A percentile compares a stretch with the other conserved stretches of the same genome.
These are phyloP conservation scores for Rhizophora mangle DNA, from an alignment of 345 rosid genomes.

Conservation along the genomic window DNA sequence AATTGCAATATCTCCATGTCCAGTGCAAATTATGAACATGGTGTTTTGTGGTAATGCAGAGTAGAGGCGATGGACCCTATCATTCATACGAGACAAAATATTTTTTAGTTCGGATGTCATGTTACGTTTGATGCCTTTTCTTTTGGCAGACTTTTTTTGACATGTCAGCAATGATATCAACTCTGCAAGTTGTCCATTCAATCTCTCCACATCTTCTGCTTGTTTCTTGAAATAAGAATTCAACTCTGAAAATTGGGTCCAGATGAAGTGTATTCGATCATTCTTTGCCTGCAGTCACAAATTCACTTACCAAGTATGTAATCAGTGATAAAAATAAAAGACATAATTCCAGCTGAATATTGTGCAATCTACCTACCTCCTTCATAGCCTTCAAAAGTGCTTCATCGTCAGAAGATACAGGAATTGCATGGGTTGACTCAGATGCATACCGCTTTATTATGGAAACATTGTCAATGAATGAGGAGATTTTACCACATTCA, in stretches of 20 bases:
- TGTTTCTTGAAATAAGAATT: conserved; percentile 60
- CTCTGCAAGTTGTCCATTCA: conserved; percentile 70
- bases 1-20: conserved; percentile 87
- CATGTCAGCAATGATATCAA: conserved; percentile 78
- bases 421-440: conserved; percentile 69
- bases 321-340: not conserved
- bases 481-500: conserved; percentile 70
- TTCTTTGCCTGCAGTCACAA: conserved; percentile 58
- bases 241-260: conserved; percentile 90
- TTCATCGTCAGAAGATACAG: conserved; percentile 79
- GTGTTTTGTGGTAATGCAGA: conserved; percentile 67
- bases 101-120: conserved; percentile 57
- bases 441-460: conserved; percentile 70
- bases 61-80: conserved; percentile 49
- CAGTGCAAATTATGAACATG: conserved; percentile 90
- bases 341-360: not conserved
- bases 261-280: conserved; percentile 60
- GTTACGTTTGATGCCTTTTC: conserved; percentile 40
- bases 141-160: conserved; percentile 36
- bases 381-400: conserved; percentile 68
- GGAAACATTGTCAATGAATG: conserved; percentile 63
- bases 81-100: conserved; percentile 50
- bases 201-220: conserved; percentile 54
- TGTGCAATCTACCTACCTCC: conserved; percentile 51
- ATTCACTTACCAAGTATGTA: conserved; percentile 2